Evolutionary conservation across 2,329 filamentous ascomycete genomes (phyloP).

Genomic region (Cyanodermella asteris): DNA sequence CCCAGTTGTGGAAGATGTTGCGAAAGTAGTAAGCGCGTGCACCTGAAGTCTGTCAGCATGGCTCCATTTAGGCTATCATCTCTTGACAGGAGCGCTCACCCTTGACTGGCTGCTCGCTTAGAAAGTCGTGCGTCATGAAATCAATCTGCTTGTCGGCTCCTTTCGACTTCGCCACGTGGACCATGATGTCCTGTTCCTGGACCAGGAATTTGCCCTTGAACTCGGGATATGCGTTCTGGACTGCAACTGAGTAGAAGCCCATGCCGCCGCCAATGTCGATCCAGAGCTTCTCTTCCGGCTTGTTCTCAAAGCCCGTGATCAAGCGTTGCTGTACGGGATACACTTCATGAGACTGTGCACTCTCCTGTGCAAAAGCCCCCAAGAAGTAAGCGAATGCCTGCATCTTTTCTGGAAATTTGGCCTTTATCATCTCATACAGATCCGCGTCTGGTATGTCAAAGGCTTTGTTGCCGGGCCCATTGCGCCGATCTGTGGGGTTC

Average conservation of each 20-base stretch:
- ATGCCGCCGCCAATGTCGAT: constrained; percentile 22
- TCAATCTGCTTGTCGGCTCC: constrained; percentile 11
- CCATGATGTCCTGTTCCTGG: constrained; percentile 18
- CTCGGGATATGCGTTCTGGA: constrained; percentile 14
- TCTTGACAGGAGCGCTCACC: constrained; percentile 6
- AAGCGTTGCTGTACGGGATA: no score
- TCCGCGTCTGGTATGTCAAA: constrained; percentile 16
- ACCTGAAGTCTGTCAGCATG: constrained; percentile 7
- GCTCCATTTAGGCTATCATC: neutral
- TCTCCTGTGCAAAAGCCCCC: no score
- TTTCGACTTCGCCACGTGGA: constrained; percentile 5
- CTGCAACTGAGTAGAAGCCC: constrained; percentile 16
- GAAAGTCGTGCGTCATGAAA: constrained; percentile 15
- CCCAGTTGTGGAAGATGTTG: constrained; percentile 18
- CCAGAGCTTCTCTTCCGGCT: constrained; percentile 13
- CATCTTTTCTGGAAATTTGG: no score
- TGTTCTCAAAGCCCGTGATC: no score
- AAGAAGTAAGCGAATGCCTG: no score
- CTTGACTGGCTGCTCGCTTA: constrained; percentile 14
- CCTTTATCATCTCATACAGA: no score
- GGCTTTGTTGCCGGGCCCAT: constrained; percentile 11
- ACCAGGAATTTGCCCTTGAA: constrained; percentile 16
- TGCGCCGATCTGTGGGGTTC: constrained; percentile 12
- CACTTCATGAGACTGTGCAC: no score
- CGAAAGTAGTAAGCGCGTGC: constrained; percentile 17